Conservation (phyloP, 768 basidiomycete genomes). For the Boletus sensibilis region DNA sequence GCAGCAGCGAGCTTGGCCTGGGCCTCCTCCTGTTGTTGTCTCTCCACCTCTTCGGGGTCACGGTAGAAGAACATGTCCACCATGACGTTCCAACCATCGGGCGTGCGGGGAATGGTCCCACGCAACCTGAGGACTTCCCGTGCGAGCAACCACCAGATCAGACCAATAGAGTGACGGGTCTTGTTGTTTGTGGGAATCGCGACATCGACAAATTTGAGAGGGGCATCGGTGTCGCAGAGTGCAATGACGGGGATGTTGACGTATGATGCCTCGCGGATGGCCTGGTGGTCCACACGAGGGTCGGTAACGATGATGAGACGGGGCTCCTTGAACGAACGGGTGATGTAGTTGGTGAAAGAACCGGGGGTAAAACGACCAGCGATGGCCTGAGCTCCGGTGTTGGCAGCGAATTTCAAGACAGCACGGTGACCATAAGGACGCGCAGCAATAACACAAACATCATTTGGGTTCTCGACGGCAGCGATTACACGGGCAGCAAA, state of each 20-base stretch:
- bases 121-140: conserved; percentile 96
- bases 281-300: conserved; percentile 99
- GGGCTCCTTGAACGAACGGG: conserved; percentile 99
- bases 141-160: conserved; percentile 96
- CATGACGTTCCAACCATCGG: conserved; percentile 97
- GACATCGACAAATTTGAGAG: conserved; percentile 95
- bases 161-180: conserved; percentile 94
- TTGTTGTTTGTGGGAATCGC: conserved; percentile 99
- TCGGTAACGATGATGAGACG: conserved; percentile 98
- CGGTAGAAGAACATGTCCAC: conserved; percentile 99
- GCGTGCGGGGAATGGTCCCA: conserved; percentile 87
- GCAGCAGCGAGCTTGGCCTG: conserved; percentile 71
- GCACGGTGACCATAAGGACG: conserved; percentile 99
- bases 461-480: conserved; percentile 96
- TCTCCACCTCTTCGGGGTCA: conserved; percentile 98
- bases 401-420: conserved; percentile 96
- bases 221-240: conserved; percentile 97
- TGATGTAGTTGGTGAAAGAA: conserved; percentile 99
- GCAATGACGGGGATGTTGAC: conserved; percentile 99
- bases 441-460: conserved; percentile 97
- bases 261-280: conserved; percentile 99
- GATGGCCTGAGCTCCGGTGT: conserved; percentile 98
- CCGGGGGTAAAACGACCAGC: conserved; percentile 99
- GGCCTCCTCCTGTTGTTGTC: conserved; percentile 93
- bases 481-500: conserved; percentile 97